A percentile compares a stretch with the other conserved stretches of the same genome.
Evolutionary conservation across 75 land plant species (phyloP).

Genomic region (Sequoia sempervirens): DNA sequence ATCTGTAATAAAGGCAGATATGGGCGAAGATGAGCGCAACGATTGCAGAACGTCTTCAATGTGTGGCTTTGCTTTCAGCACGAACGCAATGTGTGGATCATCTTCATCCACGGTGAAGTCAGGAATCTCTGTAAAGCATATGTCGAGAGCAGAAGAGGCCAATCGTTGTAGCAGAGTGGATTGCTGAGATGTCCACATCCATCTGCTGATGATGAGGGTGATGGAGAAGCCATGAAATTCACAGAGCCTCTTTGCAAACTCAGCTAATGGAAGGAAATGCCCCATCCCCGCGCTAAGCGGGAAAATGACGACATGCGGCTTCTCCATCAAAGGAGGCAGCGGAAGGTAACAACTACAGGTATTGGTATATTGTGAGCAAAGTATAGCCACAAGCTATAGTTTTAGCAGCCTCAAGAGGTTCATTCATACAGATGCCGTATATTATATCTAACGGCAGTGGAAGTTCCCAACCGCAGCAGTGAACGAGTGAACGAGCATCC

Average conservation of each 20-base stretch:
- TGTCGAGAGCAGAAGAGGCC: background rate
- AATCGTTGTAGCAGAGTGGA: background rate
- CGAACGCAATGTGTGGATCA: too few species aligned
- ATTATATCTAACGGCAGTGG: too few species aligned
- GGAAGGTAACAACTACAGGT: too few species aligned
- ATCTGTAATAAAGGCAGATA: conserved; percentile 17
- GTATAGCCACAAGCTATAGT: too few species aligned
- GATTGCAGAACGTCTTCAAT: background rate
- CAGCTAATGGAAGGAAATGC: background rate
- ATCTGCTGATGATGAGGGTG: background rate
- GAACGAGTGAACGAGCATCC: too few species aligned
- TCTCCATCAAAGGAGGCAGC: too few species aligned
- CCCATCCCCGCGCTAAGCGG: background rate
- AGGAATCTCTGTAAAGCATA: too few species aligned
- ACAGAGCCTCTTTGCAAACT: background rate
- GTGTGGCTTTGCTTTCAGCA: background rate
- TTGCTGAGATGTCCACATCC: background rate
- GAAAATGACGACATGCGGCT: background rate
- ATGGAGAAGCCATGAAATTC: background rate
- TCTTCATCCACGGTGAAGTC: too few species aligned
- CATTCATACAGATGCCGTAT: too few species aligned
- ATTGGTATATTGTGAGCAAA: too few species aligned
- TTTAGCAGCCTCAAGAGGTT: too few species aligned
- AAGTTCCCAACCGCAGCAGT: too few species aligned
- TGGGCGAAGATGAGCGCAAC: background rate